Evolutionary conservation across 495 filamentous ascomycete genomes (phyloP), one percentile per base, ranked within the genome.

Genomic region (Achaetomiella virescens): DNA sequence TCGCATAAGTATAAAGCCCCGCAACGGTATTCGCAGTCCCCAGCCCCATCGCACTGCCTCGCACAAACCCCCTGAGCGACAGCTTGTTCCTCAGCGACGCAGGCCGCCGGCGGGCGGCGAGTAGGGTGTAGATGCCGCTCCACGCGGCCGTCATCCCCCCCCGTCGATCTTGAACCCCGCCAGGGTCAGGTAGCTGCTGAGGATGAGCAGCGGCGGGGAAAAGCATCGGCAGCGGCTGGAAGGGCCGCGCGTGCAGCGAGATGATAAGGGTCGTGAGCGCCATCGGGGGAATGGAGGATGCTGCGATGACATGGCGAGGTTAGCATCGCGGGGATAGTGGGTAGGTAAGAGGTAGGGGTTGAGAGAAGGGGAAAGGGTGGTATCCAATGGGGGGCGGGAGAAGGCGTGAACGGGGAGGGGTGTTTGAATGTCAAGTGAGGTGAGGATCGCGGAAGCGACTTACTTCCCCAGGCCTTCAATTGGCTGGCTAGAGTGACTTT

Each of bases 161-260:
- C 81, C 82, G 61, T 97, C 93, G 49, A 82, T 84, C 66, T 86
- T 84, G 80, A 84, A 91, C 33, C 82, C 83, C 48, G 81, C 79
- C 9, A 96, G 66, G 67, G 90, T 92, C 42, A 91, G 78, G 70
- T 96, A 97, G 72, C 84, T 87, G 52, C 82, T 81, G 75, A 95
- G 90, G 52, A 95, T 77, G n/a, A 97, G 81, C 53, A 91, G 74
- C 0, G 90, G 88, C 33, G 90, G 27, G 79, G 74, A 96, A 89
- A 61, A 89, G 73, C 77, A 95, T 83, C 2, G 90, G 89, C 1
- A 93, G 74, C 12, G 77, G 60, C 63, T 87, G 86, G 66, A 87
- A 80, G 7, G 91, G 91, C 7, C 87, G 87, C 52, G 78, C 72
- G 71, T 91, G 84, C 58, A 91, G 87, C 20, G 88, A 82, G 6